Evolutionary conservation across 495 filamentous ascomycete species (phyloP).

Genomic region (Penicillium antarcticum): DNA sequence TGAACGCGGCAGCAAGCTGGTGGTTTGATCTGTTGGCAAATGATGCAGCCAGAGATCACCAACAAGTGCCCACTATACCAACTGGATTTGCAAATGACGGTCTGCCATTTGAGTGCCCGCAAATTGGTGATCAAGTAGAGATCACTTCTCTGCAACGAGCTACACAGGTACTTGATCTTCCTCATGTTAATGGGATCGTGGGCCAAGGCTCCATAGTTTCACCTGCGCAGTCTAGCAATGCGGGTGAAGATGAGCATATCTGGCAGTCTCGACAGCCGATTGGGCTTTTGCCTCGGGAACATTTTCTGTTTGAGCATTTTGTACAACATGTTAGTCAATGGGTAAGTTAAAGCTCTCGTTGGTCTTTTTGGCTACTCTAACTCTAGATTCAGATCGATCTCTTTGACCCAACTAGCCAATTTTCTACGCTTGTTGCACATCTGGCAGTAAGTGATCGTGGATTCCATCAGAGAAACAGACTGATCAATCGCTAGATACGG

Average conservation of each 20-base stretch:
- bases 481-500: constrained; percentile 1
- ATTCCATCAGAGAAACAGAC: not conserved
- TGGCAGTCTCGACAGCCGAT: constrained; percentile 20
- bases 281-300: constrained; percentile 6
- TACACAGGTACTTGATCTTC: constrained; percentile 15
- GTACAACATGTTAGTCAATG: constrained; percentile 16
- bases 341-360: constrained; percentile 6
- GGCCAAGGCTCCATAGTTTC: not conserved
- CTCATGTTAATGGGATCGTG: not conserved
- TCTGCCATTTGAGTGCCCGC: constrained; percentile 3
- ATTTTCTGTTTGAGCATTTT: constrained; percentile 15
- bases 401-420: constrained; percentile 9
- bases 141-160: constrained; percentile 15
- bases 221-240: not conserved
- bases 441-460: constrained; percentile 8
- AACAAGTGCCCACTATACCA: not conserved
- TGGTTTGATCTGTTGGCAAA: constrained; percentile 17
- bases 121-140: not conserved
- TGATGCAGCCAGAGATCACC: constrained; percentile 9
- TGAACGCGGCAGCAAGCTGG: constrained; percentile 5
- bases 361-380: not conserved
- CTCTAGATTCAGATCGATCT: constrained; percentile 11
- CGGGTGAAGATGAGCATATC: constrained; percentile 4
- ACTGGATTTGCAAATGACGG: not conserved
- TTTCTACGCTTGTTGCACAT: constrained; percentile 10